Conservation (phyloP, 176 grass and related monocot species). For the maize (Zea mays) region DNA sequence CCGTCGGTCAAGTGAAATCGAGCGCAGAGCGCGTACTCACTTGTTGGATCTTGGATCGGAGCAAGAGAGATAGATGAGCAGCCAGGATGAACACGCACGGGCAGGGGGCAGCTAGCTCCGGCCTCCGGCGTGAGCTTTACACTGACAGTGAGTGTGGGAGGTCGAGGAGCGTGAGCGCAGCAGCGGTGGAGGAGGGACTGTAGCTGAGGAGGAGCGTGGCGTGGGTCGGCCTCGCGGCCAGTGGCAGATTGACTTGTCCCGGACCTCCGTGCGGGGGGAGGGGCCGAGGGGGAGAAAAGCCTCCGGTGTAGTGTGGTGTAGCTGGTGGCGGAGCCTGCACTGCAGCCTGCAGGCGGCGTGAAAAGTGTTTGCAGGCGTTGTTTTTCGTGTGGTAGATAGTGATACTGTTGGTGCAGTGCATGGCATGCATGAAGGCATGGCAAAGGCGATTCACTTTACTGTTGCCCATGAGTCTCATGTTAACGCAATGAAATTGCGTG, state of each 20-base stretch:
- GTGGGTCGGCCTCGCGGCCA: not conserved
- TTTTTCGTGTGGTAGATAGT: not conserved
- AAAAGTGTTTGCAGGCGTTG: conserved; percentile 38
- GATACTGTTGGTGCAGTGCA: not conserved
- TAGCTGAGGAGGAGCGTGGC: not conserved
- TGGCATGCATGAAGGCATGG: too few species aligned
- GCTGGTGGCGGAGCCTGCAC: not conserved
- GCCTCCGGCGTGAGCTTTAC: not conserved
- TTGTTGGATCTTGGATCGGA: conserved; percentile 43
- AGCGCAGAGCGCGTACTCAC: conserved; percentile 32
- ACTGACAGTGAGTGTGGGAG: not conserved
- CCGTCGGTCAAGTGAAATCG: not conserved
- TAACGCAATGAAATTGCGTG: not conserved
- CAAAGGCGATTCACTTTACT: conserved; percentile 49
- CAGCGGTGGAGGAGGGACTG: not conserved
- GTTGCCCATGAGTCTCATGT: conserved; percentile 2
- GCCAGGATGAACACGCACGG: not conserved
- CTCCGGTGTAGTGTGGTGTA: too few species aligned
- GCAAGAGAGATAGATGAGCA: not conserved
- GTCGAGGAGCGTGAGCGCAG: conserved; percentile 1
- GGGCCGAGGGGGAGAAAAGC: too few species aligned
- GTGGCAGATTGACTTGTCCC: conserved; percentile 39
- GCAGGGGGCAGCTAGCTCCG: not conserved
- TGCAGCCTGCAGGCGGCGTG: not conserved
- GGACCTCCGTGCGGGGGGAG: not conserved